phyloP scores from a whole-genome alignment of 2,329 filamentous ascomycete species.

The Aspergillus sp. region DNA sequence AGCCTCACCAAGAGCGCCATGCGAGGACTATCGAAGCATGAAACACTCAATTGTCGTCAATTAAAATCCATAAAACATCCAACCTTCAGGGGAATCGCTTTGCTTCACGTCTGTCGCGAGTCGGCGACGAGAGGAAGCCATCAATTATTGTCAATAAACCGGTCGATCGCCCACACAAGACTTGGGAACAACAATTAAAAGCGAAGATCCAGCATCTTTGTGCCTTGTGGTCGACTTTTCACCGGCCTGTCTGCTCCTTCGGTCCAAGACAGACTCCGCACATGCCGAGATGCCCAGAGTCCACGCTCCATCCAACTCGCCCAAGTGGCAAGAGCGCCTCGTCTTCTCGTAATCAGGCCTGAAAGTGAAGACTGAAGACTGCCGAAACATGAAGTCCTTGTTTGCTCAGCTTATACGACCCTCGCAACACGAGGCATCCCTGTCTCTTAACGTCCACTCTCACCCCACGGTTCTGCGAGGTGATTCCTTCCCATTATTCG shows the following conservation, averaged over 20 bases:
- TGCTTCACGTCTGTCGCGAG: neutral
- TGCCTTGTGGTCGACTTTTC: neutral
- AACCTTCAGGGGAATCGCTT: neutral
- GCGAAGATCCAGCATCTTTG: neutral
- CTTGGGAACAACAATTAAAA: slow-evolving; percentile 5
- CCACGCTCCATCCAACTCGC: too few relatives aligned
- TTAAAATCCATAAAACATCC: neutral
- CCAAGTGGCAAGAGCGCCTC: too few relatives aligned
- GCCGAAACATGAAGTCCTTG: too few relatives aligned
- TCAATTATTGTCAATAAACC: slow-evolving; percentile 11
- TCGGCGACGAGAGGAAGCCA: neutral
- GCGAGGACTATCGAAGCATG: neutral
- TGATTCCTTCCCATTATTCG: too few relatives aligned
- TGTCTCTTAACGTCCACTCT: too few relatives aligned
- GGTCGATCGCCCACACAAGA: slow-evolving; percentile 4
- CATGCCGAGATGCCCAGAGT: too few relatives aligned
- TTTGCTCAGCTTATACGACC: too few relatives aligned
- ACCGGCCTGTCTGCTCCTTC: neutral
- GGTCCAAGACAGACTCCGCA: neutral
- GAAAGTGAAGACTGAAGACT: too few relatives aligned
- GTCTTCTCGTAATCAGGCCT: too few relatives aligned
- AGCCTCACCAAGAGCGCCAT: neutral
- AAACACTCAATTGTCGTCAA: neutral
- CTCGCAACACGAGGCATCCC: too few relatives aligned
- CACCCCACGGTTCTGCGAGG: neutral